phyloP scores from a whole-genome alignment of 306 rosid species.

The Cicer arietinum region DNA sequence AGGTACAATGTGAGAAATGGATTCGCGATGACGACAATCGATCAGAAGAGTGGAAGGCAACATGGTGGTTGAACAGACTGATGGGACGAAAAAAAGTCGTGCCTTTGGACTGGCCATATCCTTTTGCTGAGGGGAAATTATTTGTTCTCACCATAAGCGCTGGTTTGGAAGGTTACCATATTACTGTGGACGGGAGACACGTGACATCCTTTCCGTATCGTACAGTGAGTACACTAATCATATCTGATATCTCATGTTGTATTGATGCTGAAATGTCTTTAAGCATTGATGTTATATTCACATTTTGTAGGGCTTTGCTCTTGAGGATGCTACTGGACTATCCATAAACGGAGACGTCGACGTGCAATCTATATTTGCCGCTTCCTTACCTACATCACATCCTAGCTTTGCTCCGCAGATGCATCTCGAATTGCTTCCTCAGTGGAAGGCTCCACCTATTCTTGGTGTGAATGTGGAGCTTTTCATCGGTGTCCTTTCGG shows the following conservation, averaged over 20 bases:
- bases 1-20: conserved; percentile 96
- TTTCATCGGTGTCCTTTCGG: conserved; percentile 91
- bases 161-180: conserved; percentile 95
- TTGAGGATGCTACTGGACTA: conserved; percentile 95
- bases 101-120: conserved; percentile 88
- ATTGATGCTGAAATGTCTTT: conserved; percentile 14
- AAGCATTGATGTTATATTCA: conserved; percentile 5
- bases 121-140: conserved; percentile 82
- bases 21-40: conserved; percentile 74
- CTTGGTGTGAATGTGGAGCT: conserved; percentile 60
- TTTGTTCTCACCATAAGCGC: conserved; percentile 90
- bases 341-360: conserved; percentile 83
- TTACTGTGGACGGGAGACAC: conserved; percentile 90
- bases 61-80: conserved; percentile 93
- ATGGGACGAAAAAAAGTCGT: conserved; percentile 81
- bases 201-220: conserved; percentile 91
- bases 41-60: conserved; percentile 81
- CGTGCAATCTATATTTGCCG: conserved; percentile 81
- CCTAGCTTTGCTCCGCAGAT: conserved; percentile 89
- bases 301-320: conserved; percentile 89
- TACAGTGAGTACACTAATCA: conserved; percentile 62
- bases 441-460: conserved; percentile 78
- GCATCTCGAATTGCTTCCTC: conserved; percentile 79
- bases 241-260: conserved; percentile 34
- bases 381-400: conserved; percentile 86